These are phyloP conservation scores for Tetracentron sinense DNA, from an alignment of 164 flowering plant genomes.

Conservation along the genomic window DNA sequence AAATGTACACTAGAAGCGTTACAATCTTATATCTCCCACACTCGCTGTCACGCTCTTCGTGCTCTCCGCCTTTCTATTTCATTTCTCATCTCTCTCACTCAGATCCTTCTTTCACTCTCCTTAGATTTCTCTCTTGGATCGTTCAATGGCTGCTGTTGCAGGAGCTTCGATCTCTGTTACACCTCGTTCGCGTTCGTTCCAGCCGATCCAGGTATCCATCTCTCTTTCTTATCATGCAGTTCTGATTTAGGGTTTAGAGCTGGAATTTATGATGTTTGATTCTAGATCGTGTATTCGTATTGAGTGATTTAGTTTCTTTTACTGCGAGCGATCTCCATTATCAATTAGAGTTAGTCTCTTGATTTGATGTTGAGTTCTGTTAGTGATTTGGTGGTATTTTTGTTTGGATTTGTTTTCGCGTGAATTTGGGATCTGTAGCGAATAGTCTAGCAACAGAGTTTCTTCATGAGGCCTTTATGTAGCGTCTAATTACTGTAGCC, in stretches of 20 bases:
- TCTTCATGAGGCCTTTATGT: no score
- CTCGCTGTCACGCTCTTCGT: constrained; percentile 27
- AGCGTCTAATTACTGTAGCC: no score
- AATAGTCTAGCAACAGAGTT: background rate
- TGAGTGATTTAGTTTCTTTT: background rate
- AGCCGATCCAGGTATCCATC: constrained; percentile 11
- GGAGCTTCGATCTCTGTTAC: constrained; percentile 28
- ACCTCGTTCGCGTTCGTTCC: constrained; percentile 9
- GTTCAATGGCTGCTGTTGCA: constrained; percentile 32
- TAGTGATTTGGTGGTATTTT: background rate
- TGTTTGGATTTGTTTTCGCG: no score
- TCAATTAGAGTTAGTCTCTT: background rate
- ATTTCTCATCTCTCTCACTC: constrained; percentile 5
- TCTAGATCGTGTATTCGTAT: background rate
- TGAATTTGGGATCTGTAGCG: background rate
- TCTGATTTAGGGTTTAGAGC: background rate
- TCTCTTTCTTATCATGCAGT: background rate
- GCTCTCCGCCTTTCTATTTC: no score
- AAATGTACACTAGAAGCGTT: background rate
- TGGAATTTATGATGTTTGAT: background rate
- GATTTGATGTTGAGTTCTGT: background rate
- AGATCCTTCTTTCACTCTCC: no score
- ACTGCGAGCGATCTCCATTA: no score
- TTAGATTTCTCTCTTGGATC: background rate
- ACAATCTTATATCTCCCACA: no score